Percentiles rank a stretch among this genome's conserved stretches.
These are phyloP conservation scores for Ogataea hybrid DNA, from an alignment of 1,139 yeast genomes.

Conservation along the genomic window DNA sequence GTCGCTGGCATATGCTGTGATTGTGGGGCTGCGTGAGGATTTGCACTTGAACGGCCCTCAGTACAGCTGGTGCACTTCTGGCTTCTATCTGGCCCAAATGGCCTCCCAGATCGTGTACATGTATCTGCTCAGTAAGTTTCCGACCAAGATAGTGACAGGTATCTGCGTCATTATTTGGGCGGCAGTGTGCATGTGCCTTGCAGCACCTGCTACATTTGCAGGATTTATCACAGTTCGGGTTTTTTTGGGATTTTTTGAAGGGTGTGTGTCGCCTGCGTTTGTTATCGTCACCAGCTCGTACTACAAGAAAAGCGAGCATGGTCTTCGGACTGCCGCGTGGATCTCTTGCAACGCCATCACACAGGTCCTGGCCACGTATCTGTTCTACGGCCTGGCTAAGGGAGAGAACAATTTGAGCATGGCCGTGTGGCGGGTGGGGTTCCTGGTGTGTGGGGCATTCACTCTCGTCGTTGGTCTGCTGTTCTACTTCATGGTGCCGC, in stretches of 20 bases:
- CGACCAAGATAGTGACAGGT: slow-evolving; percentile 17
- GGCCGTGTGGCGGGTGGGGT: slow-evolving; percentile 51
- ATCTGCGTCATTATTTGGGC: slow-evolving; percentile 21
- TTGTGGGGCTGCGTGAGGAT: slow-evolving; percentile 21
- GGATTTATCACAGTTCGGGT: slow-evolving; percentile 37
- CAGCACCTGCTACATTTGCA: slow-evolving; percentile 32
- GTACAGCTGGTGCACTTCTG: slow-evolving; percentile 48
- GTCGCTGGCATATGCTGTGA: slow-evolving; percentile 19
- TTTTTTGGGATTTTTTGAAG: slow-evolving; percentile 34
- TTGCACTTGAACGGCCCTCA: slow-evolving; percentile 17
- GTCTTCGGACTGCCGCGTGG: slow-evolving; percentile 23
- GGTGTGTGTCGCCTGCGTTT: slow-evolving; percentile 32
- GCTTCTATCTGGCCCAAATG: slow-evolving; percentile 54
- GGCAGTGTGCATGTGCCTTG: slow-evolving; percentile 26
- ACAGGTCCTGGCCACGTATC: slow-evolving; percentile 20
- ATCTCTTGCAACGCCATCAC: slow-evolving; percentile 24
- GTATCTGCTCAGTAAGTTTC: slow-evolving; percentile 18
- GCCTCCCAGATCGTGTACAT: slow-evolving; percentile 26
- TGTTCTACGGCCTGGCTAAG: slow-evolving; percentile 24
- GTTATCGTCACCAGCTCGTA: slow-evolving; percentile 26
- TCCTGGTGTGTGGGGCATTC: slow-evolving; percentile 47
- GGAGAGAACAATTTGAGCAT: slow-evolving; percentile 31
- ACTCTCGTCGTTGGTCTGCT: slow-evolving; percentile 43
- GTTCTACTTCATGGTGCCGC: slow-evolving; percentile 48
- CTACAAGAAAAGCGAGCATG: slow-evolving; percentile 28